phyloP scores from a whole-genome alignment of 2,329 filamentous ascomycete genomes.

The Alternaria incomplexa region DNA sequence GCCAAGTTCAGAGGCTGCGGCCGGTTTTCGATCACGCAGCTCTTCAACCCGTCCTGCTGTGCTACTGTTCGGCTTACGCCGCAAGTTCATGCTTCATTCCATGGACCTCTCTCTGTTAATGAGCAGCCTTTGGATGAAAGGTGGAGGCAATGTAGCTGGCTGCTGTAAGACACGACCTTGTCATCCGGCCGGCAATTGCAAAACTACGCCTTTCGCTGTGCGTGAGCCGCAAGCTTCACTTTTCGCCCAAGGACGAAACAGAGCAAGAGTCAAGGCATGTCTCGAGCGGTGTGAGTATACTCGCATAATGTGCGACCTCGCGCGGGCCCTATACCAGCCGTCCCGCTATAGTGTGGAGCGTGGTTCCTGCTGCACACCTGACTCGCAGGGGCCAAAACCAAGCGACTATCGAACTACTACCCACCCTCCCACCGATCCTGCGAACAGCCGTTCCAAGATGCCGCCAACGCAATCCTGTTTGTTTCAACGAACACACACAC shows the following conservation, averaged over 20 bases:
- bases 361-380: neutral
- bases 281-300: conserved; percentile 2
- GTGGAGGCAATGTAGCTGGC: neutral
- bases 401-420: neutral
- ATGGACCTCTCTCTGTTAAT: neutral
- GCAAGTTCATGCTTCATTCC: neutral
- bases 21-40: conserved; percentile 9
- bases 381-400: neutral
- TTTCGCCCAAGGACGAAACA: neutral
- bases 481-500: neutral
- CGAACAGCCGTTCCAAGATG: conserved; percentile 14
- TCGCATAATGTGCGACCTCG: conserved; percentile 8
- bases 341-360: conserved; percentile 2
- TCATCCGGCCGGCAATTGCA: neutral
- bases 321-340: neutral
- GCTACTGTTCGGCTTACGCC: conserved; percentile 1
- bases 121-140: neutral
- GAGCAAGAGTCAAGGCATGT: neutral
- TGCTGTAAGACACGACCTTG: conserved; percentile 1
- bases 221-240: conserved; percentile 1
- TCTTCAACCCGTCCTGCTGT: neutral
- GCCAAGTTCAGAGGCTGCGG: neutral
- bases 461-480: neutral
- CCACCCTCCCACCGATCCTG: conserved; percentile 2
- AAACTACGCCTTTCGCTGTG: neutral